Percentiles rank a stretch among this genome's conserved stretches.
These are phyloP conservation scores for Hemisphaericaspora xylanilytica DNA, from an alignment of 1,139 yeast genomes.

Conservation along the genomic window DNA sequence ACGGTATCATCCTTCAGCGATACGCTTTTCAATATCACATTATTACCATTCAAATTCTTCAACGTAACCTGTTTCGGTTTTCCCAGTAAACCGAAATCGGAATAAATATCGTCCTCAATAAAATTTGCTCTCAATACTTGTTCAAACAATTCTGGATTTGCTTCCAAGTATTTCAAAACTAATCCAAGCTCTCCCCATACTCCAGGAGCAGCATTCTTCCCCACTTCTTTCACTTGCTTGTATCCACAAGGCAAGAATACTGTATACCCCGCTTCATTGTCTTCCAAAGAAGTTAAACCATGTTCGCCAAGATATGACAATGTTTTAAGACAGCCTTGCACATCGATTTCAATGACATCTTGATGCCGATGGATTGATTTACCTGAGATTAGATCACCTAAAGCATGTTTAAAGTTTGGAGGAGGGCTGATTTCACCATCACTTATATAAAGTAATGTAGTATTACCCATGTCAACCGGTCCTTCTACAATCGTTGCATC, in stretches of 20 bases:
- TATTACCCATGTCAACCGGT: conserved; percentile 40
- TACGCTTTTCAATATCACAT: conserved; percentile 21
- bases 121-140: conserved; percentile 57
- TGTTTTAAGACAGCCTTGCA: conserved; percentile 36
- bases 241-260: conserved; percentile 72
- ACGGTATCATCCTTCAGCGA: conserved; percentile 25
- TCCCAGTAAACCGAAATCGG: conserved; percentile 47
- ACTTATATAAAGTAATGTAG: conserved; percentile 61
- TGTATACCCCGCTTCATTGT: conserved; percentile 64
- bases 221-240: neutral
- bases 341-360: conserved; percentile 33
- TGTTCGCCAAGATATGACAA: conserved; percentile 31
- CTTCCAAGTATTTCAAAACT: conserved; percentile 55
- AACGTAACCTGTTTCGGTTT: neutral
- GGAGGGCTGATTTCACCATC: conserved; percentile 52
- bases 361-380: conserved; percentile 32
- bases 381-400: conserved; percentile 39
- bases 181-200: conserved; percentile 71
- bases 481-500: conserved; percentile 47
- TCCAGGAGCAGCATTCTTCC: conserved; percentile 6
- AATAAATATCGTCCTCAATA: conserved; percentile 62
- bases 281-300: conserved; percentile 39
- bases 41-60: conserved; percentile 33
- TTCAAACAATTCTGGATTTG: conserved; percentile 50
- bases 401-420: conserved; percentile 31